A percentile compares a stretch with the other conserved stretches of the same genome.
These are phyloP conservation scores for Auriscalpium microsporum DNA, from an alignment of 768 basidiomycete genomes.

Conservation along the genomic window DNA sequence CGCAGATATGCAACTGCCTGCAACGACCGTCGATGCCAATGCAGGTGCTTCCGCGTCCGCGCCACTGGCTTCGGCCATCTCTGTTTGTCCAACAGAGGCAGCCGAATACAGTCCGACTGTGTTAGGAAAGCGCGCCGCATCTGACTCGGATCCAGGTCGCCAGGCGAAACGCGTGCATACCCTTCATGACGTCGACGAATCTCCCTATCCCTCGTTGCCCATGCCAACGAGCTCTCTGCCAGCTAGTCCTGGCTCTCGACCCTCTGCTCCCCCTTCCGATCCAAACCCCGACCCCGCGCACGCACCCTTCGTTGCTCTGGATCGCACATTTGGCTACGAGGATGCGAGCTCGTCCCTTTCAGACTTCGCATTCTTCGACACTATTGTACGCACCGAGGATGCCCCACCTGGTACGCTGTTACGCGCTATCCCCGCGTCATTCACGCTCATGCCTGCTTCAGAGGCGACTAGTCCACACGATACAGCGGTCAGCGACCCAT, in stretches of 20 bases:
- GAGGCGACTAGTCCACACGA: not conserved
- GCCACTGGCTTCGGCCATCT: not conserved
- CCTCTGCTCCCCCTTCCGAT: no score
- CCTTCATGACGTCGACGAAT: no score
- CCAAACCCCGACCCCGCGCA: no score
- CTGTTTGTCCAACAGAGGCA: not conserved
- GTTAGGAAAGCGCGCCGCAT: no score
- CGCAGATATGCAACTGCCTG: not conserved
- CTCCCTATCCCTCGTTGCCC: no score
- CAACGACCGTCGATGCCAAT: not conserved
- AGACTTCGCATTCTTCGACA: not conserved
- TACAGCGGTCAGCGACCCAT: not conserved
- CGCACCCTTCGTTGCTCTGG: no score
- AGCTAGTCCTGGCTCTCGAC: no score
- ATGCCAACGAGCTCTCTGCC: no score
- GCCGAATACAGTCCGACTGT: not conserved
- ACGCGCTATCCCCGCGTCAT: not conserved
- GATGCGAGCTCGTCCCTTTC: not conserved
- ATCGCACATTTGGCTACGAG: no score
- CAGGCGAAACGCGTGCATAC: no score
- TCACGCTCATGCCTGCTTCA: not conserved
- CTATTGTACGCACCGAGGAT: not conserved
- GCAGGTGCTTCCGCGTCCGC: not conserved
- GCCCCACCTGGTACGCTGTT: not conserved
- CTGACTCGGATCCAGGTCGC: no score